Evolutionary conservation across 768 basidiomycete species (phyloP).

Genomic region (Paxillus rubicundulus): DNA sequence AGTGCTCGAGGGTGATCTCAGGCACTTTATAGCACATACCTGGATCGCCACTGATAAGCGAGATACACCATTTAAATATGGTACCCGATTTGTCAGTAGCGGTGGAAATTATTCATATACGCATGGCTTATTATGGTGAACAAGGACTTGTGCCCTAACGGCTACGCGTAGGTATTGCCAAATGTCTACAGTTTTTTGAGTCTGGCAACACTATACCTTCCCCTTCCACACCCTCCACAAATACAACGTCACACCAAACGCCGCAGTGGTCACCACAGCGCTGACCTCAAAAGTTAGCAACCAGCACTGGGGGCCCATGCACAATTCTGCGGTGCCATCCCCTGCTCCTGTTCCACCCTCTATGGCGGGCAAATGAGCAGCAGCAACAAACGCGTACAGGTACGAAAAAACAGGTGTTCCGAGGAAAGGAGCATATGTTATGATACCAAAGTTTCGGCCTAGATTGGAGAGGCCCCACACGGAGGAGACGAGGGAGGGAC

Average conservation of each 20-base stretch:
- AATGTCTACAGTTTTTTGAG: too few relatives aligned
- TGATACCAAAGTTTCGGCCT: conserved; percentile 73
- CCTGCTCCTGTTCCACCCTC: conserved; percentile 16
- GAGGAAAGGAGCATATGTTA: conserved; percentile 72
- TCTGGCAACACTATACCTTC: too few relatives aligned
- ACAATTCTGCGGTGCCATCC: conserved; percentile 31
- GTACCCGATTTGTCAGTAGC: too few relatives aligned
- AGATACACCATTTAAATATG: too few relatives aligned
- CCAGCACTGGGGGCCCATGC: conserved; percentile 65
- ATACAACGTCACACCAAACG: conserved; percentile 43
- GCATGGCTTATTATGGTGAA: too few relatives aligned
- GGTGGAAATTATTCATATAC: too few relatives aligned
- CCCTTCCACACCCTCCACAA: conserved; percentile 66
- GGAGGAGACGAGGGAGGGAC: conserved; percentile 67
- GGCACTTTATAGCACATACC: too few relatives aligned
- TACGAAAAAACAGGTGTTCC: conserved; percentile 79
- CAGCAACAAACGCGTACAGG: conserved; percentile 69
- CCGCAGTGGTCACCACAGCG: conserved; percentile 40
- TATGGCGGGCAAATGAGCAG: conserved; percentile 41
- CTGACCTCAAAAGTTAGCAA: conserved; percentile 58
- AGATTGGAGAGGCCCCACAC: conserved; percentile 70
- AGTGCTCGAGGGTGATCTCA: too few relatives aligned
- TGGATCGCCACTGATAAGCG: too few relatives aligned
- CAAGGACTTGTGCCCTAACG: too few relatives aligned
- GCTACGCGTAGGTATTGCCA: too few relatives aligned